These are phyloP conservation scores for Curvularia hawaiiensis DNA, from an alignment of 2,329 filamentous ascomycete genomes.

Conservation along the genomic window DNA sequence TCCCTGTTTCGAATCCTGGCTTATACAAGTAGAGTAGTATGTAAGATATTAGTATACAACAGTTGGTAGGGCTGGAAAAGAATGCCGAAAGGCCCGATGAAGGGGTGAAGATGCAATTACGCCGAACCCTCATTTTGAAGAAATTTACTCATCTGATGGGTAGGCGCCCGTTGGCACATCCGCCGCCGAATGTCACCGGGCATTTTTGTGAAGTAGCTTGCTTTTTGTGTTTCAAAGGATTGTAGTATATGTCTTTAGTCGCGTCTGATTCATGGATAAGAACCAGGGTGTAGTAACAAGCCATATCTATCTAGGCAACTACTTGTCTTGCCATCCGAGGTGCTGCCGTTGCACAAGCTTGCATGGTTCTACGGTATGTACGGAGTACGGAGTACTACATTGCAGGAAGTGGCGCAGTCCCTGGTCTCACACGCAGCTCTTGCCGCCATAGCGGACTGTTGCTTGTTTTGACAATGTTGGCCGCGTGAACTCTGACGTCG, in stretches of 20 bases:
- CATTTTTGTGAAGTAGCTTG: not conserved
- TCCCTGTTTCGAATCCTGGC: not conserved
- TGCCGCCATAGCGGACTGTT: not conserved
- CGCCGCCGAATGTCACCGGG: not conserved
- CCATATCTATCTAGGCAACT: not conserved
- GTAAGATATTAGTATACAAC: not conserved
- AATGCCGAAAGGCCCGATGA: not conserved
- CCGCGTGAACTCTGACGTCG: not conserved
- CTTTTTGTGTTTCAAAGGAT: not conserved
- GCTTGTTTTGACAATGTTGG: not conserved
- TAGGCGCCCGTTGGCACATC: not conserved
- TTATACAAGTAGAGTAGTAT: not conserved
- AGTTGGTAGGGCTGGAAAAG: not conserved
- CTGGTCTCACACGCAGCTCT: not conserved
- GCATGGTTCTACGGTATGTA: not conserved
- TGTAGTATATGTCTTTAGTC: not conserved
- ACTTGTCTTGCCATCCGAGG: not conserved
- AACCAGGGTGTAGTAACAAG: not conserved
- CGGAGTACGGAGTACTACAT: no score
- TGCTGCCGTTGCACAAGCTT: not conserved
- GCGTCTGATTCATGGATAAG: not conserved
- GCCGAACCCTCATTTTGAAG: not conserved
- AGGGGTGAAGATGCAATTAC: not conserved
- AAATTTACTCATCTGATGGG: not conserved
- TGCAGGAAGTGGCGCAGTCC: not conserved